Evolutionary conservation across 2,329 filamentous ascomycete genomes (phyloP).

Genomic region (Ascochyta viciae-villosae): DNA sequence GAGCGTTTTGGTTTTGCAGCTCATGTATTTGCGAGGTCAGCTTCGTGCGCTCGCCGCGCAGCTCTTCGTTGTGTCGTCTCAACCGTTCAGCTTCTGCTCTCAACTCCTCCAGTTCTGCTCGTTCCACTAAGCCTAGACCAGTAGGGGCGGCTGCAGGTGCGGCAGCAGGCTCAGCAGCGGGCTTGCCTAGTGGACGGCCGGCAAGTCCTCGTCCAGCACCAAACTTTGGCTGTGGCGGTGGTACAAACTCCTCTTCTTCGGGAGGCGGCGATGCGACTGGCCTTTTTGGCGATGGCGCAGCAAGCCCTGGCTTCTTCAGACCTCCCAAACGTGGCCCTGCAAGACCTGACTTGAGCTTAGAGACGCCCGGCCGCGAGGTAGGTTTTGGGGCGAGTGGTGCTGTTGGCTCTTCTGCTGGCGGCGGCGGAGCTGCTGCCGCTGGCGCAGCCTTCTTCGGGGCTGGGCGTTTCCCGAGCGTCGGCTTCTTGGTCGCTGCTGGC

Average conservation of each 20-base stretch:
- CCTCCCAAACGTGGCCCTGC: conserved; percentile 48
- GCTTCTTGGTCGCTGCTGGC: conserved; percentile 50
- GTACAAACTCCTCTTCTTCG: conserved; percentile 52
- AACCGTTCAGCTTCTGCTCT: conserved; percentile 83
- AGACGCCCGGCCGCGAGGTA: conserved; percentile 58
- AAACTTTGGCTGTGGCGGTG: conserved; percentile 63
- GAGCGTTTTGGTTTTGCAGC: conserved; percentile 94
- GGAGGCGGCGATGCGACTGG: conserved; percentile 58
- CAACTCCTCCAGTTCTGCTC: conserved; percentile 90
- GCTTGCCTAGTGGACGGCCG: conserved; percentile 83
- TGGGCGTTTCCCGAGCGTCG: conserved; percentile 58
- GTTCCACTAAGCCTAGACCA: conserved; percentile 78
- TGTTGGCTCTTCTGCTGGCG: conserved; percentile 54
- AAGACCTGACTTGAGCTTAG: conserved; percentile 52
- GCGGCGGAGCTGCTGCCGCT: conserved; percentile 46
- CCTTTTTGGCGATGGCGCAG: conserved; percentile 47
- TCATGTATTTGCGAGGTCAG: conserved; percentile 89
- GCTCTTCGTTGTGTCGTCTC: conserved; percentile 76
- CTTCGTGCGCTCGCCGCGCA: conserved; percentile 80
- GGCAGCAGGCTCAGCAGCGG: conserved; percentile 70
- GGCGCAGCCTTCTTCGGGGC: conserved; percentile 61
- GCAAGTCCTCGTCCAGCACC: conserved; percentile 77
- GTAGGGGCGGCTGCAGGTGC: conserved; percentile 60
- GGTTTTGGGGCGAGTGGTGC: conserved; percentile 66
- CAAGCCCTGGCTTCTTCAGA: conserved; percentile 51